Conservation (phyloP, 805 yeast genomes). For the Cyberlindnera misumaiensis region DNA sequence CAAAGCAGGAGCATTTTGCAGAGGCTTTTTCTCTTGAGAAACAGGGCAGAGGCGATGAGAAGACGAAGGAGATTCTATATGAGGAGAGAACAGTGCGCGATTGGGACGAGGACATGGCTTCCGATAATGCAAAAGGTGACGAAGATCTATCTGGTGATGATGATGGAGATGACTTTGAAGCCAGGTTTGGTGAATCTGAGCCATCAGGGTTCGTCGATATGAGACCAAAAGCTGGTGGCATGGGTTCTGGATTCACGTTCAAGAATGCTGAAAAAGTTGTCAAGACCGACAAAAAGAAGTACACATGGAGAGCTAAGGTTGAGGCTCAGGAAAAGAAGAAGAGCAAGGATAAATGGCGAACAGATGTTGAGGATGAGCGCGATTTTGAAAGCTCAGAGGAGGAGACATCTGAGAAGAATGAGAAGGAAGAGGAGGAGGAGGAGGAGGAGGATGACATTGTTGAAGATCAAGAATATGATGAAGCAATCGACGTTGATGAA, state of each 20-base stretch:
- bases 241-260: constrained; percentile 69
- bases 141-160: constrained; percentile 6
- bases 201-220: constrained; percentile 55
- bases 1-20: constrained; percentile 60
- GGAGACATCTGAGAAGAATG: constrained; percentile 27
- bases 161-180: constrained; percentile 13
- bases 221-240: constrained; percentile 58
- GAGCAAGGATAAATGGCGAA: constrained; percentile 18
- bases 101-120: constrained; percentile 43
- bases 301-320: constrained; percentile 66
- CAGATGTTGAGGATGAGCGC: constrained; percentile 12
- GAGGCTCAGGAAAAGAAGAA: constrained; percentile 32
- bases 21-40: constrained; percentile 70
- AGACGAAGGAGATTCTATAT: constrained; percentile 55
- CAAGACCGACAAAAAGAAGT: constrained; percentile 42
- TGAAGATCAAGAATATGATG: constrained; percentile 37
- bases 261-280: constrained; percentile 43
- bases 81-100: constrained; percentile 60
- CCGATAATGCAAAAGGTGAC: constrained; percentile 11
- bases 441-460: constrained; percentile 36
- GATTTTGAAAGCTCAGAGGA: constrained; percentile 29
- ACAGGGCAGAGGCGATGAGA: constrained; percentile 63
- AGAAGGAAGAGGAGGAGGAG: constrained; percentile 36
- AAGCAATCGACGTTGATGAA: constrained; percentile 36
- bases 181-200: constrained; percentile 18